A percentile compares a stretch with the other conserved stretches of the same genome.
Conservation (phyloP, 306 rosid genomes). For the Prunus persica region Prunus_persica_NCBIv2 NC_034016.1:18957001-18957500, state of each 20-base stretch:
- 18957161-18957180: slow-evolving; percentile 37
- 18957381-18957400: slow-evolving; percentile 32
- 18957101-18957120: slow-evolving; percentile 41
- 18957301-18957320: slow-evolving; percentile 43
- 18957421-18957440: slow-evolving; percentile 41
- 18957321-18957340: slow-evolving; percentile 43
- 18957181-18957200: slow-evolving; percentile 35
- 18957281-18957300: slow-evolving; percentile 32
- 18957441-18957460: slow-evolving; percentile 36
- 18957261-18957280: slow-evolving; percentile 33
- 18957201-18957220: slow-evolving; percentile 47
- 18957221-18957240: slow-evolving; percentile 45
- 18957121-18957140: slow-evolving; percentile 27
- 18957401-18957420: slow-evolving; percentile 43
- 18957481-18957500: slow-evolving; percentile 38
- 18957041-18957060: slow-evolving; percentile 28
- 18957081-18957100: slow-evolving; percentile 38
- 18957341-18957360: slow-evolving; percentile 30
- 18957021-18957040: slow-evolving; percentile 36
- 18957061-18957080: slow-evolving; percentile 45
- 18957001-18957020: slow-evolving; percentile 45
- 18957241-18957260: slow-evolving; percentile 34
- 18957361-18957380: slow-evolving; percentile 33
- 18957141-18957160: slow-evolving; percentile 36
- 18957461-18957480: slow-evolving; percentile 32